Evolutionary conservation across 441 rosid species (phyloP).

Genomic region (Gossypium gossypioides): DNA sequence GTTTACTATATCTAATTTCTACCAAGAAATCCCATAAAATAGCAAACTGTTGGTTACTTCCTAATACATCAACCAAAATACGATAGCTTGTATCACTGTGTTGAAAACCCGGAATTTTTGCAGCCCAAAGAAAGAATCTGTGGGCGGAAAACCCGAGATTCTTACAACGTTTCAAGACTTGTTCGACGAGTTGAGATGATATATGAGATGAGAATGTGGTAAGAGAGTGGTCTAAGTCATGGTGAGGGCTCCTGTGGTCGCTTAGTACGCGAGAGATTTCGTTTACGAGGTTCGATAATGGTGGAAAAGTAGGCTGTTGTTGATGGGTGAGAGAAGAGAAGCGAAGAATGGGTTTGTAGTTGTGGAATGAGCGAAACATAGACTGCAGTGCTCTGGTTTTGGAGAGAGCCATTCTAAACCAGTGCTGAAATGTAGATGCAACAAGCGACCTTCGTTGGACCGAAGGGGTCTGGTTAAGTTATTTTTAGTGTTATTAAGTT

Average conservation of each 20-base stretch:
- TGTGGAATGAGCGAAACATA: slow-evolving; percentile 21
- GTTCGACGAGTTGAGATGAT: slow-evolving; percentile 56
- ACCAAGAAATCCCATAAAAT: slow-evolving; percentile 71
- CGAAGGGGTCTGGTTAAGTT: too few species aligned
- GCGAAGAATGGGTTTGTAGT: slow-evolving; percentile 13
- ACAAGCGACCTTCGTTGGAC: too few species aligned
- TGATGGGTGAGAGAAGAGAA: slow-evolving; percentile 26
- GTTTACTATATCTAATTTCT: slow-evolving; percentile 48
- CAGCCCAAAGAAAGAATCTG: slow-evolving; percentile 85
- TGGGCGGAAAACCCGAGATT: slow-evolving; percentile 78
- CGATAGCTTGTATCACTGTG: slow-evolving; percentile 50
- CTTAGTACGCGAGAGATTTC: slow-evolving; percentile 69
- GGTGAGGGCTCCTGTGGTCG: slow-evolving; percentile 66
- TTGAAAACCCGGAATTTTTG: slow-evolving; percentile 42
- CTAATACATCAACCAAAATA: slow-evolving; percentile 63
- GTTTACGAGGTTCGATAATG: slow-evolving; percentile 44
- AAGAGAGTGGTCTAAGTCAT: slow-evolving; percentile 61
- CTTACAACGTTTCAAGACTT: slow-evolving; percentile 76
- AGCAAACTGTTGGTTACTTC: slow-evolving; percentile 57
- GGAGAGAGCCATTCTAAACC: slow-evolving; percentile 31
- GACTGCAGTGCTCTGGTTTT: slow-evolving; percentile 10
- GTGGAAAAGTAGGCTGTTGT: slow-evolving; percentile 15
- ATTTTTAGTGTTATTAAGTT: too few species aligned
- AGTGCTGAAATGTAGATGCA: not conserved
- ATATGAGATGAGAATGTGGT: slow-evolving; percentile 35